Percentiles rank a stretch among this genome's conserved stretches.
Conservation (phyloP, 148 eudicot species). For the Cornus kousa region DNA sequence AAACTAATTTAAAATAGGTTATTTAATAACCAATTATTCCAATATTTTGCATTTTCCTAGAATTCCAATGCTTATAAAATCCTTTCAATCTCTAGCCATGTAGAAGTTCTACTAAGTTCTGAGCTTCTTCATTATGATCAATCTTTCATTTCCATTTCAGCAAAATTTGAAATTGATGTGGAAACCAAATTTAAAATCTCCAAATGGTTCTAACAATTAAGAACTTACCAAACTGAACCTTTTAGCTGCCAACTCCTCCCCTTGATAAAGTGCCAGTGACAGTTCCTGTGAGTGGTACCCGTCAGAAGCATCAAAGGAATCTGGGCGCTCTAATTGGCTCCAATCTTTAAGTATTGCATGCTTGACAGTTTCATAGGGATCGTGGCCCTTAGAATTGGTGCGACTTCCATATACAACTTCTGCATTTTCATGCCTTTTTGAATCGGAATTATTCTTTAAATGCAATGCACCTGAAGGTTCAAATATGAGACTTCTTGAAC, state of each 20-base stretch:
- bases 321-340: slow-evolving; percentile 76
- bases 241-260: slow-evolving; percentile 58
- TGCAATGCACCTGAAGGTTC: slow-evolving; percentile 50
- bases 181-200: slow-evolving; percentile 1
- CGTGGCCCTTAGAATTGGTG: slow-evolving; percentile 44
- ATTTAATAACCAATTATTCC: not conserved
- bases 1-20: not conserved
- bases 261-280: slow-evolving; percentile 70
- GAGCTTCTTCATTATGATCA: slow-evolving; percentile 3
- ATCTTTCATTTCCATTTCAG: not conserved
- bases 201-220: slow-evolving; percentile 8
- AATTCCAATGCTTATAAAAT: too few species aligned
- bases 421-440: slow-evolving; percentile 42
- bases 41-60: not conserved
- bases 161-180: not conserved
- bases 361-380: slow-evolving; percentile 49
- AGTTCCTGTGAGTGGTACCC: slow-evolving; percentile 87
- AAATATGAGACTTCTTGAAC: slow-evolving; percentile 73
- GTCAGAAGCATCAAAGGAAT: slow-evolving; percentile 86
- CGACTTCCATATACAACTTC: slow-evolving; percentile 30
- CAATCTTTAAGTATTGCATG: slow-evolving; percentile 54
- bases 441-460: slow-evolving; percentile 40
- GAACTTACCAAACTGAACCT: slow-evolving; percentile 68
- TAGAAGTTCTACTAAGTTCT: not conserved
- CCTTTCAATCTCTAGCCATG: not conserved